Percentiles rank a stretch among this genome's conserved stretches.
Evolutionary conservation across 371 early-diverging fungal species (phyloP).

Genomic region (Mucor indicus): DNA sequence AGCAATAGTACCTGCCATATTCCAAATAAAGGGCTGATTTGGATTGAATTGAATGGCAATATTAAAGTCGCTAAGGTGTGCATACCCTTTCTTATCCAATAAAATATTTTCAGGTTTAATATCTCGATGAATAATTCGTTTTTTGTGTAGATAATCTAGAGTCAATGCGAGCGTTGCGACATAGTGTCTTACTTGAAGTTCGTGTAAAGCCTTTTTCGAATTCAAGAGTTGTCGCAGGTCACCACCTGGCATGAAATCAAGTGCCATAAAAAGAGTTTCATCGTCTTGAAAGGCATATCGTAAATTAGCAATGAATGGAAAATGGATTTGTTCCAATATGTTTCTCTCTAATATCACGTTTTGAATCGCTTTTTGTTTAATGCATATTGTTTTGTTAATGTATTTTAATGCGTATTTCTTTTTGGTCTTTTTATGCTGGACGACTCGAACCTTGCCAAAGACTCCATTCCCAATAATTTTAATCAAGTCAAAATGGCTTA

Average conservation of each 20-base stretch:
- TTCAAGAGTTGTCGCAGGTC: conserved; percentile 72
- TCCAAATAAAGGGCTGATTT: conserved; percentile 50
- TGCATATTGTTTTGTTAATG: conserved; percentile 51
- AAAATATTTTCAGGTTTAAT: conserved; percentile 91
- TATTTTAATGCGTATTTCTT: conserved; percentile 54
- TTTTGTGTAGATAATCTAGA: conserved; percentile 67
- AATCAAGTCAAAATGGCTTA: conserved; percentile 61
- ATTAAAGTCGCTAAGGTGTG: conserved; percentile 86
- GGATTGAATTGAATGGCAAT: conserved; percentile 63
- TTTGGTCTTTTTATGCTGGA: conserved; percentile 71
- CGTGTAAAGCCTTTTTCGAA: conserved; percentile 52
- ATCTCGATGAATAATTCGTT: conserved; percentile 67
- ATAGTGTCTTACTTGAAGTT: conserved; percentile 70
- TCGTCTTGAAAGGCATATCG: conserved; percentile 80
- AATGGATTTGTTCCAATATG: conserved; percentile 41
- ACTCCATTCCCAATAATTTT: conserved; percentile 68
- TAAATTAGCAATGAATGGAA: conserved; percentile 58
- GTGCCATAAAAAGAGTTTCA: conserved; percentile 72
- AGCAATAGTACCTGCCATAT: conserved; percentile 70
- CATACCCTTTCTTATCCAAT: conserved; percentile 78
- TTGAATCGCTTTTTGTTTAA: conserved; percentile 44
- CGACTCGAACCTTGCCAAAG: conserved; percentile 76
- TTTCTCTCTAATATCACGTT: conserved; percentile 54
- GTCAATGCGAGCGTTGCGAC: conserved; percentile 73
- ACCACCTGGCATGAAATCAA: conserved; percentile 80